Evolutionary conservation across 306 rosid species (phyloP).

Genomic region (Corylus heterophylla): DNA sequence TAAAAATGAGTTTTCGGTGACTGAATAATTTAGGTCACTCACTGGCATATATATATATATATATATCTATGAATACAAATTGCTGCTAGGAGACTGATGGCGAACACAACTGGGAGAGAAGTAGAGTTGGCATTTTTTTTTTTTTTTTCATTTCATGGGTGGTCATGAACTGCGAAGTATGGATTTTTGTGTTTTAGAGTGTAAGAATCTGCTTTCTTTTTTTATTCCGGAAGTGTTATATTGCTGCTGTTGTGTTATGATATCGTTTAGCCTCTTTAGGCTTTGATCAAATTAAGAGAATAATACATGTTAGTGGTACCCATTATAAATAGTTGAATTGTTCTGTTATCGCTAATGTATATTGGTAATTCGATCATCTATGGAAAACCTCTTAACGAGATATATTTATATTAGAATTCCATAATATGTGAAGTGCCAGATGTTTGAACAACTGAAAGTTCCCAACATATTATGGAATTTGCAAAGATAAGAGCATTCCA

Average conservation of each 20-base stretch:
- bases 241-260: background rate
- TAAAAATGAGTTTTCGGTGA: background rate
- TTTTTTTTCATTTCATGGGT: background rate
- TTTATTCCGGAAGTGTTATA: background rate
- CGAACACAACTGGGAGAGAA: background rate
- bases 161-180: background rate
- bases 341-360: background rate
- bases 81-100: background rate
- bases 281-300: background rate
- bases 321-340: background rate
- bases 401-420: background rate
- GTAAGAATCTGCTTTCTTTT: background rate
- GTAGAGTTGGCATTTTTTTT: background rate
- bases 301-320: background rate
- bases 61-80: background rate
- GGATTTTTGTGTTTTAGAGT: background rate
- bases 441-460: background rate
- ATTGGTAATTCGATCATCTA: background rate
- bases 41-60: no score
- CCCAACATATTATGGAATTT: no score
- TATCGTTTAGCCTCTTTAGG: background rate
- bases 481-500: no score
- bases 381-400: background rate
- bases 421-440: background rate
- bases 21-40: background rate